Evolutionary conservation across 306 rosid species (phyloP).

Genomic region (Trifolium repens): DNA sequence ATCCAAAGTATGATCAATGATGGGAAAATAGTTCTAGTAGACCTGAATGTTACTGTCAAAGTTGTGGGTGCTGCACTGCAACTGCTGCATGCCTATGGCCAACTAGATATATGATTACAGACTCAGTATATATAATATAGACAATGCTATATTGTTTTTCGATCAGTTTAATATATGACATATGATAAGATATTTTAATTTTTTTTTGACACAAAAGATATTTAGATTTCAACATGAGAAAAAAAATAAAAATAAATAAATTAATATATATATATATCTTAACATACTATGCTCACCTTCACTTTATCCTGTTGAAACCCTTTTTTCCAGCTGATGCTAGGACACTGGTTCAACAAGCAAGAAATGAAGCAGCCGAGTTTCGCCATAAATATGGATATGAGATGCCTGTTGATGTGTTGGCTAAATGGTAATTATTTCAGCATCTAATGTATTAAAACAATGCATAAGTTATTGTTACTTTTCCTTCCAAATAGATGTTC

Average conservation of each 20-base stretch:
- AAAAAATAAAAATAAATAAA: too few relatives aligned
- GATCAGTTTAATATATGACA: slow-evolving; percentile 18
- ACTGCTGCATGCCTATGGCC: not conserved
- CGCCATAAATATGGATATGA: slow-evolving; percentile 91
- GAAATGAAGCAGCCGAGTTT: slow-evolving; percentile 99
- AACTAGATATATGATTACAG: slow-evolving; percentile 12
- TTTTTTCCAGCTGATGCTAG: slow-evolving; percentile 90
- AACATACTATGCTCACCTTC: slow-evolving; percentile 26
- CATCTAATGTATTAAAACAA: not conserved
- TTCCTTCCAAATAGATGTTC: not conserved
- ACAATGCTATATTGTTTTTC: slow-evolving; percentile 6
- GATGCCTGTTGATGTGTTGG: slow-evolving; percentile 90
- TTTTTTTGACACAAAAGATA: not conserved
- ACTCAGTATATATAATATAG: not conserved
- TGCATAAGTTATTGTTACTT: slow-evolving; percentile 20
- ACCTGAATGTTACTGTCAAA: slow-evolving; percentile 16
- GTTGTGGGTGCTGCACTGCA: slow-evolving; percentile 19
- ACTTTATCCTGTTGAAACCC: slow-evolving; percentile 35
- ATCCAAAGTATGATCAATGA: slow-evolving; percentile 3
- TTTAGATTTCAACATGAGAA: not conserved
- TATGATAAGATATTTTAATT: slow-evolving; percentile 20
- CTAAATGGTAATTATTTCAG: slow-evolving; percentile 68
- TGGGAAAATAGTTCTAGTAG: not conserved
- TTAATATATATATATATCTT: not conserved
- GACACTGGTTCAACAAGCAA: slow-evolving; percentile 94